A percentile compares a stretch with the other conserved stretches of the same genome.
Evolutionary conservation across 495 filamentous ascomycete genomes (phyloP).

Genomic region (Rhizodiscina lignyota): DNA sequence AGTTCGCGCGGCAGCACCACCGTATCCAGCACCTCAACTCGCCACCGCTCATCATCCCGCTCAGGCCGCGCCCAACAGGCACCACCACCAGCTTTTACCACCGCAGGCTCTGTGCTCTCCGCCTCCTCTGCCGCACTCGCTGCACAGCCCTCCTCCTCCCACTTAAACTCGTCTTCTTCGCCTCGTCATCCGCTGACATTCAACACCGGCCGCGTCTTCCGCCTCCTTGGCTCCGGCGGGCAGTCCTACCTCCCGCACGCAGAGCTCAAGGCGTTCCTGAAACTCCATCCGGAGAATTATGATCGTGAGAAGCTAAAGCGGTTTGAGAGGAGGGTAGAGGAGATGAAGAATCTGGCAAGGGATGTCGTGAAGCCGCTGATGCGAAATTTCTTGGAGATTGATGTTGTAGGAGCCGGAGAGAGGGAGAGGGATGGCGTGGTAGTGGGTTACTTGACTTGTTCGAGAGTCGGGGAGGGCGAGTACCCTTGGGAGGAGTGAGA

Average conservation of each 20-base stretch:
- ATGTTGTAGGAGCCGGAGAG: conserved; percentile 27
- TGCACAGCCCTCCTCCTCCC: neutral
- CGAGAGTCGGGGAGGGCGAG: conserved; percentile 57
- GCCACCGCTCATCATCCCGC: conserved; percentile 11
- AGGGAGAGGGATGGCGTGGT: conserved; percentile 19
- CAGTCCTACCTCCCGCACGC: conserved; percentile 61
- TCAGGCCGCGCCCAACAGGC: conserved; percentile 7
- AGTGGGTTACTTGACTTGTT: conserved; percentile 66
- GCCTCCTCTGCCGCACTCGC: neutral
- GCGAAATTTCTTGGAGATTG: conserved; percentile 66
- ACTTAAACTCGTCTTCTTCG: neutral
- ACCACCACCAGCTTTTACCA: conserved; percentile 7
- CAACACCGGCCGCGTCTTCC: conserved; percentile 51
- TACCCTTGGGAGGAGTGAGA: conserved; percentile 49
- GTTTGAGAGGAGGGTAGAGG: conserved; percentile 75
- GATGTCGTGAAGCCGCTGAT: conserved; percentile 76
- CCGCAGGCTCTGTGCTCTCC: conserved; percentile 3
- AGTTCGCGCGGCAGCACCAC: neutral
- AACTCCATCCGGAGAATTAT: conserved; percentile 50
- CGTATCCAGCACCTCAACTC: neutral
- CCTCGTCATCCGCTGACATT: conserved; percentile 6
- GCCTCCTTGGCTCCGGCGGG: conserved; percentile 44
- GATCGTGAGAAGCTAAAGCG: conserved; percentile 59
- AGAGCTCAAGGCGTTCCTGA: conserved; percentile 76
- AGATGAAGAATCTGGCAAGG: conserved; percentile 65